Evolutionary conservation across 805 yeast genomes (phyloP).

Genomic region (Barnettozyma vustinii): DNA sequence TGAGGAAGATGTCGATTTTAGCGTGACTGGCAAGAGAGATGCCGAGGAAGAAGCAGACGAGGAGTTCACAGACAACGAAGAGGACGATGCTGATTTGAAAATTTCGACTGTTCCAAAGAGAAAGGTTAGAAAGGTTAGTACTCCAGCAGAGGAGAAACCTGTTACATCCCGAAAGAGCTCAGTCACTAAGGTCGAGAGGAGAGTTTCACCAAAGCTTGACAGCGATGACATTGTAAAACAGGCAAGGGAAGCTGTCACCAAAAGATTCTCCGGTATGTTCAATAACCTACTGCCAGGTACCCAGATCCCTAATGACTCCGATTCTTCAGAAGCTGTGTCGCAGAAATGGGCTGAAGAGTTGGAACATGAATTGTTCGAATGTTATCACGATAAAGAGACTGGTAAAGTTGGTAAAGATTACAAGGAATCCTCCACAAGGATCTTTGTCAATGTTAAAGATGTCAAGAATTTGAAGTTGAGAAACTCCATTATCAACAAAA

Average conservation of each 20-base stretch:
- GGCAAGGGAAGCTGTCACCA: constrained; percentile 34
- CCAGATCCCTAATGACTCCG: constrained; percentile 29
- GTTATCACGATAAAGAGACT: constrained; percentile 28
- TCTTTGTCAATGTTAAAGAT: constrained; percentile 55
- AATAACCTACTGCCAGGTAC: constrained; percentile 33
- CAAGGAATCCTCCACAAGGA: constrained; percentile 68
- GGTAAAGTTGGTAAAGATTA: constrained; percentile 24
- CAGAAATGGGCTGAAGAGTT: constrained; percentile 43
- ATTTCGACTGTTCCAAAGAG: not conserved
- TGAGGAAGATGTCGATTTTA: constrained; percentile 7
- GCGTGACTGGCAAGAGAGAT: constrained; percentile 9
- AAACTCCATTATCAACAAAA: constrained; percentile 48
- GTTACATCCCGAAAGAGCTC: not conserved
- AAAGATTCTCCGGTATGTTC: constrained; percentile 48
- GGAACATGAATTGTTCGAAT: constrained; percentile 44
- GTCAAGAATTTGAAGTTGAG: constrained; percentile 53
- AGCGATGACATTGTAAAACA: constrained; percentile 16
- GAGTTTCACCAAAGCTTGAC: not conserved
- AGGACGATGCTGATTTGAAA: constrained; percentile 3
- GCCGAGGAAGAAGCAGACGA: constrained; percentile 4
- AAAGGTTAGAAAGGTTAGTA: not conserved
- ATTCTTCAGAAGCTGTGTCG: constrained; percentile 31
- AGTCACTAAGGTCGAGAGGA: constrained; percentile 5
- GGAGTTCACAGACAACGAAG: constrained; percentile 7
- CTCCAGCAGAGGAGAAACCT: not conserved